Evolutionary conservation across 805 yeast genomes (phyloP), one percentile per base, ranked within the genome.

Genomic region (Komagataella kurtzmanii): DNA sequence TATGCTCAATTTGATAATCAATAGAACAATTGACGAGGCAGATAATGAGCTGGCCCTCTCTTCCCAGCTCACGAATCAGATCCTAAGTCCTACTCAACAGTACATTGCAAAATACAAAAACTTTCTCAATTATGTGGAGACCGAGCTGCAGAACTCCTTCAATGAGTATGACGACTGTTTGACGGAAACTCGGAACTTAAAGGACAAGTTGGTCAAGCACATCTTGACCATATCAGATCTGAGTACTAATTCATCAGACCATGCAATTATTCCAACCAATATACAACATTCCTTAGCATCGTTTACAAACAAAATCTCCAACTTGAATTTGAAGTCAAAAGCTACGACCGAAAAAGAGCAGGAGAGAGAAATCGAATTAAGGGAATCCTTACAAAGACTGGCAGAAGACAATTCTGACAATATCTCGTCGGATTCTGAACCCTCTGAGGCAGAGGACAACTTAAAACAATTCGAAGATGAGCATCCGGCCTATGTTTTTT

Each of bases 341-440:
- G 17, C 6, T 17, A 24, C 21, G 18, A 23, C 10, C 2, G 52
- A 14, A 24, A 18, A 6, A 19, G 40, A 30, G 14, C 40, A 30
- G 14, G 40, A 30, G 40, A 30, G 40, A 10, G 40, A 30, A 18
- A 30, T 6, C 43, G 50, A 43, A 49, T 17, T 44, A 17, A 3
- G 56, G 52, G 57, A 55, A 19, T 46, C 54, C 49, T 50, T 24
- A 23, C 23, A 19, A 52, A 47, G 36, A n/a, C 49, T 2, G 36
- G 44, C 18, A 3, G 24, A 24, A 10, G 46, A 36, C 14, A 46
- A 30, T 8, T 17, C 18, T 7, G 50, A 49, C 19, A 19, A 19
- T 6, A 48, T 49, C n/a, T 51, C 55, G 18, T 36, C 53, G 8
- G 30, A 49, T 14, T 23, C 55, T 18, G 57, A 54, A 12, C 52